phyloP scores from a whole-genome alignment of 805 yeast species.

The Pichia heedii region DNA sequence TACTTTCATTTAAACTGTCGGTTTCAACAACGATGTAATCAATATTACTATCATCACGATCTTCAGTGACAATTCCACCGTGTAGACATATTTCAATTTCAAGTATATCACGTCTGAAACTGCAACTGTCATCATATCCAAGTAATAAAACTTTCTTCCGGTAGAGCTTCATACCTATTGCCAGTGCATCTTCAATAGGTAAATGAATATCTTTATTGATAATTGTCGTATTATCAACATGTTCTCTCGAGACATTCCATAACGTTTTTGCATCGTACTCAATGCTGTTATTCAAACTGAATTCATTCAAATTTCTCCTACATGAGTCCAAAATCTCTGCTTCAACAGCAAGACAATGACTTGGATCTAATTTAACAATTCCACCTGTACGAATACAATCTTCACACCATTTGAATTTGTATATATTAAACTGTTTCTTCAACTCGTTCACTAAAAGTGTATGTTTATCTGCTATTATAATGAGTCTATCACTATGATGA shows the following conservation, averaged over 20 bases:
- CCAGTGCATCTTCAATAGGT: not conserved
- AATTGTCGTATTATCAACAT: not conserved
- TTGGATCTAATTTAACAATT: conserved; percentile 50
- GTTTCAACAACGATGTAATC: not conserved
- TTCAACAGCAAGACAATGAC: conserved; percentile 35
- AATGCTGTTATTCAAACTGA: conserved; percentile 52
- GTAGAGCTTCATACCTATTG: not conserved
- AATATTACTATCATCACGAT: not conserved
- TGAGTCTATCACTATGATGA: conserved; percentile 14
- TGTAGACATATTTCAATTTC: conserved; percentile 1
- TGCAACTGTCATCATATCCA: not conserved
- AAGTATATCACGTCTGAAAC: not conserved
- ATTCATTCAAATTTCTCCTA: conserved; percentile 38
- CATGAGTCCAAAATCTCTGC: conserved; percentile 17
- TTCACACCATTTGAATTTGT: conserved; percentile 63
- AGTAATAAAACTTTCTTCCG: not conserved
- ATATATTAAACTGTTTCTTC: conserved; percentile 41
- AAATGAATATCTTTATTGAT: not conserved
- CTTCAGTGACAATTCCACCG: conserved; percentile 5
- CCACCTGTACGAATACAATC: conserved; percentile 44
- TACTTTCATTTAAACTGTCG: too few relatives aligned
- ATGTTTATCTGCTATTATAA: conserved; percentile 30
- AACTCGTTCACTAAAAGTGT: conserved; percentile 33
- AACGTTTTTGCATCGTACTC: not conserved
- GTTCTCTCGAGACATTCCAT: conserved; percentile 3